These are phyloP conservation scores for Hypoxylon sp. DNA, from an alignment of 2,329 filamentous ascomycete genomes.

Conservation along the genomic window DNA sequence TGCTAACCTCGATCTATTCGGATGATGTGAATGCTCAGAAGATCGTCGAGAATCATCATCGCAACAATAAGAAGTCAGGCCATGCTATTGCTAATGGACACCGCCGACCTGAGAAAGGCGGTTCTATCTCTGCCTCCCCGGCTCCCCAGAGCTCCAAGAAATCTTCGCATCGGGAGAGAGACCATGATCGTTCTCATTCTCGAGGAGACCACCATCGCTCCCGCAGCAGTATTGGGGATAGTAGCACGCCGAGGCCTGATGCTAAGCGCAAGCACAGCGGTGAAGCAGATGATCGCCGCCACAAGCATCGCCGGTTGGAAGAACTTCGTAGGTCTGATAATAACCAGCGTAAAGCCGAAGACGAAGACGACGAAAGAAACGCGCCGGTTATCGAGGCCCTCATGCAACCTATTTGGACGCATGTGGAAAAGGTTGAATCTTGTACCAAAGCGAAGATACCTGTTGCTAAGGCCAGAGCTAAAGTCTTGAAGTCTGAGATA, in stretches of 20 bases:
- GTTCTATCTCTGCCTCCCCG: constrained; percentile 78
- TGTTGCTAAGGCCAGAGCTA: constrained; percentile 51
- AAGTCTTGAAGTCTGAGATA: constrained; percentile 52
- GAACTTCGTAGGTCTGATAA: constrained; percentile 54
- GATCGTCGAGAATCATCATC: constrained; percentile 91
- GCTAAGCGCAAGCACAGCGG: constrained; percentile 72
- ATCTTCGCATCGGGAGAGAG: constrained; percentile 60
- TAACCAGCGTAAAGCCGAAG: constrained; percentile 54
- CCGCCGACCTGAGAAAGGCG: constrained; percentile 68
- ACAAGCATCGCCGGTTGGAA: constrained; percentile 67
- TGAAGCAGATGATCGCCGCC: constrained; percentile 63
- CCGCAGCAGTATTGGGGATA: constrained; percentile 64
- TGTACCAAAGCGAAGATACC: constrained; percentile 54
- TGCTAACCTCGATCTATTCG: constrained; percentile 86
- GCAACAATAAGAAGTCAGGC: constrained; percentile 85
- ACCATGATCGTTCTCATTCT: constrained; percentile 57
- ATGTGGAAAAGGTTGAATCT: constrained; percentile 50
- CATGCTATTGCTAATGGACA: constrained; percentile 67
- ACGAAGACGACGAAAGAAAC: constrained; percentile 55
- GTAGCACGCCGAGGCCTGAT: constrained; percentile 64
- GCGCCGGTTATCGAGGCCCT: constrained; percentile 51
- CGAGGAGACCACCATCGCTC: constrained; percentile 64
- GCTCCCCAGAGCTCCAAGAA: constrained; percentile 68
- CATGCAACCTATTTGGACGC: constrained; percentile 53
- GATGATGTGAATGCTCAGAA: constrained; percentile 81